Evolutionary conservation across 2,329 filamentous ascomycete genomes (phyloP), one percentile per base, ranked within the genome.

Genomic region (Trichoderma sp.): DNA sequence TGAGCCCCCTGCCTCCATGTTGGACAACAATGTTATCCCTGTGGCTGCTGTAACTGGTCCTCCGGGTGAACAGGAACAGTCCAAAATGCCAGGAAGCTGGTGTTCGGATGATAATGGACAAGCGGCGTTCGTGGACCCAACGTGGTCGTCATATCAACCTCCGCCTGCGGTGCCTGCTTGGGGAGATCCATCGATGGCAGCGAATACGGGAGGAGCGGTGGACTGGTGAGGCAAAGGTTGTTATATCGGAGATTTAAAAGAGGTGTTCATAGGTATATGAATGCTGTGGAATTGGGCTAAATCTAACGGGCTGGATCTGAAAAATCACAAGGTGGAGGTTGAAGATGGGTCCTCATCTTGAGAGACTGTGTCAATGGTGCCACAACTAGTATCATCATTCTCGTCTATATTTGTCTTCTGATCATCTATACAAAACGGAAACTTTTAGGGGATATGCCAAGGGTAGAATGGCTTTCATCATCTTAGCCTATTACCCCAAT

Each of bases 1-100:
- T 14, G 63, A 63, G 1, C 56, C 70, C n/a, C 43, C 56, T 6
- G 3, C 63, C 36, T 34, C 43, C 15, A 72, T 63, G 30, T 21
- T 58, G 9, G 51, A 70, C 60, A 71, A 70, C 58, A 71, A 62
- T 30, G 66, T 71, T 28, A 60, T 56, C 26, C 70, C 68, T 3
- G 15, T 34, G 12, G 63, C 3, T 15, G 66, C 21, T 6, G 57
- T 61, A 43, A 69, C 66, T 9, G 57, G 36, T n/a, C 73, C 58
- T 12, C 15, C 67, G 2, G 24, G 26, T 4, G 53, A 21, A 3
- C 53, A 34, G 9, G 53, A 26, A 2, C 53, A 71, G 11, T 34
- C 63, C 11, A 76, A 73, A 71, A 81, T 81, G 79, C 81, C 81
- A 14, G 80, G 80, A 2, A 74, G 76, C 3, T 81, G 80, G 79